A percentile compares a stretch with the other conserved stretches of the same genome.
Evolutionary conservation across 768 basidiomycete species (phyloP).

Genomic region (Macrolepiota dolichaula): DNA sequence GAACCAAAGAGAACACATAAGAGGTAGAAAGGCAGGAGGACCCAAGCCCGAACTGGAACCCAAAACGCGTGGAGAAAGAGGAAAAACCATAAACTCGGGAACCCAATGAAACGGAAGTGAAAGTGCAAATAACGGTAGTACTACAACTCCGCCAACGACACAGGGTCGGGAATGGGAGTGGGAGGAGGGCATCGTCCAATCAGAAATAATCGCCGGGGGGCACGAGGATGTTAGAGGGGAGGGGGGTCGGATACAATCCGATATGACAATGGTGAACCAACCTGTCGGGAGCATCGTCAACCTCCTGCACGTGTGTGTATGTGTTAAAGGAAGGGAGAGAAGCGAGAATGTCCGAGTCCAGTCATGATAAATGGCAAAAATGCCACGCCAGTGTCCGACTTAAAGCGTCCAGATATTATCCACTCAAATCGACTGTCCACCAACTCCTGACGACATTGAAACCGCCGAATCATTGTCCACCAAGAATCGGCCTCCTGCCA

Average conservation of each 20-base stretch:
- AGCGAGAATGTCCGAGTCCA: neutral
- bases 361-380: neutral
- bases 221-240: conserved; percentile 8
- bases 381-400: neutral
- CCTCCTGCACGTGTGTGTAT: neutral
- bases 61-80: neutral
- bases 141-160: conserved; percentile 9
- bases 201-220: conserved; percentile 4
- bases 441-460: neutral
- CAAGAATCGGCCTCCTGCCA: neutral
- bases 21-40: neutral
- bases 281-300: neutral
- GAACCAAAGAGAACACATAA: neutral
- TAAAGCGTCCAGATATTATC: neutral
- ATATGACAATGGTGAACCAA: neutral
- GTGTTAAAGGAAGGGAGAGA: neutral
- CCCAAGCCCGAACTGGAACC: conserved; percentile 1
- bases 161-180: neutral
- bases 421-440: neutral
- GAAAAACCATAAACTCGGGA: neutral
- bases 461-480: neutral
- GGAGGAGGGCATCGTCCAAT: neutral
- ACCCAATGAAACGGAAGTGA: neutral
- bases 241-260: neutral
- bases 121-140: conserved; percentile 3